phyloP scores from a whole-genome alignment of 108 stramenopile genomes.

The Nannochloropsis oceanica region DNA sequence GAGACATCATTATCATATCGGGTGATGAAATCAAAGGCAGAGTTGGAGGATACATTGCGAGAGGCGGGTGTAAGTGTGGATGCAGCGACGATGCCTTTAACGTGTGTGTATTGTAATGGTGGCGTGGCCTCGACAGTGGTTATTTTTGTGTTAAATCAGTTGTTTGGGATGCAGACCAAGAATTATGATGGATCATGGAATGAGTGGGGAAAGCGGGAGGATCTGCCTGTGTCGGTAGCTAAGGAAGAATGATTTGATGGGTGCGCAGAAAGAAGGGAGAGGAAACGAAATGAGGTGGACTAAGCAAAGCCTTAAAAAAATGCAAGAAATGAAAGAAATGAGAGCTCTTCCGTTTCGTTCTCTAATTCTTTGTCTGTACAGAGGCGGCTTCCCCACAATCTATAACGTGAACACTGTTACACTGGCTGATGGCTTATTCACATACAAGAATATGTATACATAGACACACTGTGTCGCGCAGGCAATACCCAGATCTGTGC shows the following conservation, averaged over 20 bases:
- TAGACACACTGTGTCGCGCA: too few species aligned
- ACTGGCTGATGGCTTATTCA: too few species aligned
- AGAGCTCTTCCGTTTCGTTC: too few species aligned
- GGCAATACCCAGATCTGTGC: too few species aligned
- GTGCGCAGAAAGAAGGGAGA: too few species aligned
- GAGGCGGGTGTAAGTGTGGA: conserved; percentile 6
- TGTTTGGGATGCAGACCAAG: neutral
- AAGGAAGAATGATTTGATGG: neutral
- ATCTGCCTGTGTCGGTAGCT: neutral
- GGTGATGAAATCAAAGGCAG: neutral
- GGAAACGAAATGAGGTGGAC: too few species aligned
- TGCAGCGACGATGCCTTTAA: conserved; percentile 5
- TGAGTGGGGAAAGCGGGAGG: conserved; percentile 26
- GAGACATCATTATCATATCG: neutral
- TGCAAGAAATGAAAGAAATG: too few species aligned
- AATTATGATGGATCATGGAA: conserved; percentile 35
- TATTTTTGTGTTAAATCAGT: conserved; percentile 16
- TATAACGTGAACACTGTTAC: too few species aligned
- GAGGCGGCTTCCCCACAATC: too few species aligned
- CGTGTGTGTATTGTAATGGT: conserved; percentile 26
- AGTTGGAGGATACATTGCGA: neutral
- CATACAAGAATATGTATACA: too few species aligned
- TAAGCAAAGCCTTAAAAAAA: too few species aligned
- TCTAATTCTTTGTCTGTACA: too few species aligned
- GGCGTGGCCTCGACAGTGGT: conserved; percentile 25